Base-by-base conservation (phyloP, 148 eudicot species). In the Silene latifolia region DNA sequence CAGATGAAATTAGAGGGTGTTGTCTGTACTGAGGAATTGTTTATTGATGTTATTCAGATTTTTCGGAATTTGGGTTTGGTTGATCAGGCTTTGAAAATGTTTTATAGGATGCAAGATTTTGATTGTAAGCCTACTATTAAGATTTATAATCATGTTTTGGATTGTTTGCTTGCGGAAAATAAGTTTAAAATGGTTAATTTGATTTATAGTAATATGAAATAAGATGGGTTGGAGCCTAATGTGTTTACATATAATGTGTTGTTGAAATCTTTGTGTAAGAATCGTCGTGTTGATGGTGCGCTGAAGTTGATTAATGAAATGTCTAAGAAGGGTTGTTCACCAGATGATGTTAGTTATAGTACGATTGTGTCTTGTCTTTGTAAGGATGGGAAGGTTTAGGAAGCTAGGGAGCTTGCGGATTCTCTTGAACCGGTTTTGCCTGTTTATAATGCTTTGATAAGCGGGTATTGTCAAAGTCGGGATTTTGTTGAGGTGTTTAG, bases 231-330 rank as follows among this genome's bases (percentile, higher is more conserved):
- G 18, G 93, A 87, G 77, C 93, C 98, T 9, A 90, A 89, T 77
- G 89, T 89, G 82, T 93, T 82, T 78, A 93, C 98, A 3, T 93
- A 93, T 77, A 93, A 93, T 76, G 85, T 90, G 69, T 87, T 93
- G 51, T 78, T 93, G 92, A 93, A 93, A 77, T 96, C 96, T 0
- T 83, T 93, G 80, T 90, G 98, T 72, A 90, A 88, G 80, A 90
- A 88, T 84, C 80, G 88, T 47, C 85, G 89, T 62, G 71, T 89
- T 56, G 89, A 87, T 77, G 89, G 87, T 12, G 96, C 98, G 18
- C 74, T 67, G 35, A 90, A 86, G 88, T 67, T 93, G 87, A 92
- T 93, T 32, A 83, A 69, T 18, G 98, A 88, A 77, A 91, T 93
- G 96, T 86, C 85, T 32, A 90, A 79, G 39, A 93, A 88, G 90